phyloP scores from a whole-genome alignment of 805 yeast genomes.

The Candida pseudofarinosa region DNA sequence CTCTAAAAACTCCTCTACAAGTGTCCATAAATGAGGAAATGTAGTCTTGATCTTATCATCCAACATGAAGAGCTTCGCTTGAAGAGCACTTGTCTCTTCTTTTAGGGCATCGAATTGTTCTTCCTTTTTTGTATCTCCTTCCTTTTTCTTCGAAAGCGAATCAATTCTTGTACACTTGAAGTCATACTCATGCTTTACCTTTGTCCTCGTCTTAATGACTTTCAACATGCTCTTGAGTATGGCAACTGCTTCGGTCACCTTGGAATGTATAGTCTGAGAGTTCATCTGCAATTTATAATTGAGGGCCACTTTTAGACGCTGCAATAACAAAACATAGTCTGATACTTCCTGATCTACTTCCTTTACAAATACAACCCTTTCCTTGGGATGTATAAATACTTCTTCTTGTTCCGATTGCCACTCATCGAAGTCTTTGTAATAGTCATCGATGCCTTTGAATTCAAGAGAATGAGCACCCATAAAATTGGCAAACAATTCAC shows the following conservation, averaged over 20 bases:
- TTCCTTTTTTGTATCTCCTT: conserved; percentile 33
- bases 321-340: conserved; percentile 20
- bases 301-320: conserved; percentile 13
- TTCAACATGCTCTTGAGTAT: conserved; percentile 34
- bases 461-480: conserved; percentile 31
- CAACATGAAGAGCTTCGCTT: conserved; percentile 15
- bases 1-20: conserved; percentile 48
- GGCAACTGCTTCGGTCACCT: conserved; percentile 37
- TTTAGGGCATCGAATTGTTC: conserved; percentile 25
- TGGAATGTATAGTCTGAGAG: conserved; percentile 24
- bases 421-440: conserved; percentile 27
- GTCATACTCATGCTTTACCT: conserved; percentile 39
- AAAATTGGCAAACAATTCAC: conserved; percentile 27
- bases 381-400: conserved; percentile 36
- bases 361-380: conserved; percentile 19
- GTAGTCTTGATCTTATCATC: conserved; percentile 38
- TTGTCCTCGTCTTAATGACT: conserved; percentile 41
- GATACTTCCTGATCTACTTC: conserved; percentile 24
- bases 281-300: conserved; percentile 20
- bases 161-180: conserved; percentile 34
- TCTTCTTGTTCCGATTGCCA: conserved; percentile 22
- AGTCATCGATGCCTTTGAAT: conserved; percentile 30
- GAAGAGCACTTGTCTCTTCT: conserved; percentile 26
- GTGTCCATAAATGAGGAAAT: conserved; percentile 44
- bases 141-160: conserved; percentile 35